phyloP scores from a whole-genome alignment of 345 rosid species.

The Combretum micranthum region DNA sequence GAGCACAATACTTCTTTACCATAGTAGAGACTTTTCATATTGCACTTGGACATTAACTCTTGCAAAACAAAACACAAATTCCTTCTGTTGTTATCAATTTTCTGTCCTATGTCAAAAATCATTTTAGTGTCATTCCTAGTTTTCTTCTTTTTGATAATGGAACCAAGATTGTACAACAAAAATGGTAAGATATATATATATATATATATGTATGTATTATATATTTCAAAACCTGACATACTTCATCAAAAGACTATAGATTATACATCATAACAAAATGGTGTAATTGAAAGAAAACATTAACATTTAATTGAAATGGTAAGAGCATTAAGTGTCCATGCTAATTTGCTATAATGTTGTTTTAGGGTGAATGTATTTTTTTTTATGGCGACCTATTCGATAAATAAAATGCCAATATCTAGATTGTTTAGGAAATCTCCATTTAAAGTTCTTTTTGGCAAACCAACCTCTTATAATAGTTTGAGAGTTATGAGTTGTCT shows the following conservation, averaged over 20 bases:
- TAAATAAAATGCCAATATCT: neutral
- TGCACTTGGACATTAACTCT: neutral
- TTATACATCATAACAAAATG: neutral
- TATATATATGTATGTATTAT: no score
- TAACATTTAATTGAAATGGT: neutral
- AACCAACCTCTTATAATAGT: no score
- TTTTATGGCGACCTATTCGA: neutral
- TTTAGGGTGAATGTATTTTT: neutral
- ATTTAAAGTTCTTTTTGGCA: no score
- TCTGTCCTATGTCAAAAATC: neutral
- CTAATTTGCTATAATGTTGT: neutral
- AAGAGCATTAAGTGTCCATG: neutral
- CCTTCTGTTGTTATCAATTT: neutral
- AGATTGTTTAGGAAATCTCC: no score
- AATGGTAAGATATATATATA: neutral
- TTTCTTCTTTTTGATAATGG: neutral
- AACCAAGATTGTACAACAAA: neutral
- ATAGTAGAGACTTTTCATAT: neutral
- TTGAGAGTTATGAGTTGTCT: no score
- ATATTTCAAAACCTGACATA: neutral
- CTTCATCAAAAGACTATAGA: neutral
- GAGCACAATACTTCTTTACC: neutral
- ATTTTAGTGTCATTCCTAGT: neutral
- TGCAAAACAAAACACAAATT: neutral
- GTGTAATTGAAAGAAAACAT: neutral